Base-by-base conservation (phyloP, 1,284 basidiomycete species). In the Fistulinella staudtii region DNA sequence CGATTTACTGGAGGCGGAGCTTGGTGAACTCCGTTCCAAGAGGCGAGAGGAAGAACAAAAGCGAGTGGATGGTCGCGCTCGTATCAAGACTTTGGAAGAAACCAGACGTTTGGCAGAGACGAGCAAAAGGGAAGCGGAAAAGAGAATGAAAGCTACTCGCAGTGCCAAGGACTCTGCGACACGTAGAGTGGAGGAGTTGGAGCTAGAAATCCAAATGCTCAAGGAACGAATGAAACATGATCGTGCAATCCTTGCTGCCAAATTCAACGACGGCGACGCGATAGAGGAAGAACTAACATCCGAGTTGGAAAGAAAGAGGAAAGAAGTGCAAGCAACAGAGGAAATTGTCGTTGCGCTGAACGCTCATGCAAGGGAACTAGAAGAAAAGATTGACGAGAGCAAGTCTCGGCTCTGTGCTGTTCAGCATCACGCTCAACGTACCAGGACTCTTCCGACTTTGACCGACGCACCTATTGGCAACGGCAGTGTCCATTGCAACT, bases 1-100 rank as follows among this genome's bases (percentile, higher is more conserved):
- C 57, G 67, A 74, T 22, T 65, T 72, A 18, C 76, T 97, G 29
- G 82, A 90, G 58, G 64, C 67, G 6, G 85, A 92, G 54, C 73
- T 97, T 29, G 83, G 86, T 24, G 75, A 79, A 18, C 78, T 87
- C 39, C 80, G 93, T 15, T 78, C 77, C 41, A 77, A 79, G 48
- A 93, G 93, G 63, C 85, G 85, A 38, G 79, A 85, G 51, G 94
- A 97, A 61, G 95, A 97, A 56, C 73, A 73, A 3, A 77, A 79
- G 21, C 79, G 89, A 43, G 68, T 77, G 22, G 91, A 96, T 60
- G 71, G 91, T 45, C 94, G 93, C 63, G 65, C 77, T 17, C 80
- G 84, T 41, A 89, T 88, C 41, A 94, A 94, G 66, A 67, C 73
- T 0, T 73, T 96, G 7, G 94, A 98, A 56, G 94, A 98, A 58